Evolutionary conservation across 2,329 filamentous ascomycete genomes (phyloP), one percentile per base, ranked within the genome.

Genomic region (Trichoderma breve): DNA sequence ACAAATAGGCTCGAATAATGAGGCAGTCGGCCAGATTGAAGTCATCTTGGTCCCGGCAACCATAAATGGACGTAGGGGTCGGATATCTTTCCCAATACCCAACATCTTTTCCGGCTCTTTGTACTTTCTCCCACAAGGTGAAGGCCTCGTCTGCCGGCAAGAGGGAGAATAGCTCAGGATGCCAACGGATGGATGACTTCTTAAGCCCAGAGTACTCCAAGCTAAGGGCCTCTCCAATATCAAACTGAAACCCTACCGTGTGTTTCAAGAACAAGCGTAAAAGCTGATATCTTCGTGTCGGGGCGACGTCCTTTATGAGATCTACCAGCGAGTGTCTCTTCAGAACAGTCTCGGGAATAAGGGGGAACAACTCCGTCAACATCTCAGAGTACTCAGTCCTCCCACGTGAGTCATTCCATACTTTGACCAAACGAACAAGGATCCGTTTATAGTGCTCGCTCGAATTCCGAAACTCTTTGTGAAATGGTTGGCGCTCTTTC

Each of bases 191-290:
- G 11, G 26, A 21, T 8, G 26, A 28, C 1, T 30, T 51, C 4
- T 36, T n/a, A 51, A 69, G 26, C 28, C 24, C 55, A 18, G 36
- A n/a, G 28, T 28, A 6, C 1, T 61, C 55, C 28, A 69, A 51
- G n/a, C 36, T 61, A 12, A 34, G 15, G 7, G 66, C 8, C 3
- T 69, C 55, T 28, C 79, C 76, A 7, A 80, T 73, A 32, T 79
- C 77, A 6, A 79, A 21, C 4, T 26, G 26, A 32, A 75, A 76
- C 3, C 63, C 58, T 14, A 60, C 70, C 8, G 71, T 32, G n/a
- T 78, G 66, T 14, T 71, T 57, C 18, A 79, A 21, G 2, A 78
- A 43, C 1, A 79, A 71, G 0, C 75, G 75, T 5, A 79, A 73
- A 4, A 79, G 60, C 0, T 75, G 72, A 26, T 78, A 79, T n/a